A percentile compares a stretch with the other conserved stretches of the same genome.
Conservation (phyloP, 202 grass and related monocot species). For the Sporobolus alterniflorus region DNA sequence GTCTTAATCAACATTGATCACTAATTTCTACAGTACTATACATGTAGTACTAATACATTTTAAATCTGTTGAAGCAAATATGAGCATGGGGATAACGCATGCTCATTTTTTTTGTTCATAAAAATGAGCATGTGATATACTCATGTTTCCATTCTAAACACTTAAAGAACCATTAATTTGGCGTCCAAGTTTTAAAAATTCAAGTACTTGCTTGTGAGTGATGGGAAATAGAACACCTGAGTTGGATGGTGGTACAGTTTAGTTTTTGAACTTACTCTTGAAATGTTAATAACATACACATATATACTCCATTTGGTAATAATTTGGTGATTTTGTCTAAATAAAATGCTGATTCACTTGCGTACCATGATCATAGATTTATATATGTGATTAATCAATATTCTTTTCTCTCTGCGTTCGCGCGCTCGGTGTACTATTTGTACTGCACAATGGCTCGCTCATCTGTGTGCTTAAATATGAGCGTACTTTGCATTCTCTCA, state of each 20-base stretch:
- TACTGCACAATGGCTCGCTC: background rate
- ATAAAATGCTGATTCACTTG: too few species aligned
- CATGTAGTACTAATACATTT: background rate
- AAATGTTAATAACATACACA: background rate
- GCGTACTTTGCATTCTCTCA: background rate
- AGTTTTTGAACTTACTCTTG: background rate
- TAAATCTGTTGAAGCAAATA: background rate
- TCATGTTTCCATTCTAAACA: background rate
- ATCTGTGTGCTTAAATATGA: background rate
- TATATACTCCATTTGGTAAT: background rate
- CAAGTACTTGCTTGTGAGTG: too few species aligned
- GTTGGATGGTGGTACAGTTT: background rate
- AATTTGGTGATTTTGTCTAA: too few species aligned
- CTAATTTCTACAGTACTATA: background rate
- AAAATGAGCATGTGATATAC: too few species aligned
- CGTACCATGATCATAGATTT: too few species aligned
- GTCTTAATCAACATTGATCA: background rate
- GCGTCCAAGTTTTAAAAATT: too few species aligned
- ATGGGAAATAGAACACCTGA: too few species aligned
- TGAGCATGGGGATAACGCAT: background rate
- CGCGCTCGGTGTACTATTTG: background rate
- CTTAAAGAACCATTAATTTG: too few species aligned
- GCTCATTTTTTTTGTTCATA: too few species aligned
- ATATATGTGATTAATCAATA: too few species aligned
- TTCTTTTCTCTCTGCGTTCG: background rate